A percentile compares a stretch with the other conserved stretches of the same genome.
These are phyloP conservation scores for Capsicum chinense DNA, from an alignment of 257 asterid genomes.

Conservation along the genomic window DNA sequence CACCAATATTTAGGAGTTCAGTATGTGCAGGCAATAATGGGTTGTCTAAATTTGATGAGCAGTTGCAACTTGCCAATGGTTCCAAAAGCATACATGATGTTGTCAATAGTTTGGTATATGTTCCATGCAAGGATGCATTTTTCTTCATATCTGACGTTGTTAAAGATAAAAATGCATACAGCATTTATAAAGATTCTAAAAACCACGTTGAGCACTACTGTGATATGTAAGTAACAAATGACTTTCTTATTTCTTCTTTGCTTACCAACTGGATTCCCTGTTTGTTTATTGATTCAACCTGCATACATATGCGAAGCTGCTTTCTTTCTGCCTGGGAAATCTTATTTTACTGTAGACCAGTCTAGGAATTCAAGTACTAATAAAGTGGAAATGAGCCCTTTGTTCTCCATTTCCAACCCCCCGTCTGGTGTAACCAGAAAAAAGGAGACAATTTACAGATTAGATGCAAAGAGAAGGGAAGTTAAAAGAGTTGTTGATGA, in stretches of 20 bases:
- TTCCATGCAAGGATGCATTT: slow-evolving; percentile 69
- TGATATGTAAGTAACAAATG: slow-evolving; percentile 57
- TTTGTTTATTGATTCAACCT: slow-evolving; percentile 15
- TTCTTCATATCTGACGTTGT: slow-evolving; percentile 77
- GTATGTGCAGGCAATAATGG: slow-evolving; percentile 39
- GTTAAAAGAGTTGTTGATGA: neutral
- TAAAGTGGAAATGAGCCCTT: slow-evolving; percentile 5
- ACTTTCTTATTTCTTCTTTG: slow-evolving; percentile 3
- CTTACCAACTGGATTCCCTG: slow-evolving; percentile 12
- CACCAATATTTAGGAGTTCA: slow-evolving; percentile 69
- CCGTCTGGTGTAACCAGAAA: neutral
- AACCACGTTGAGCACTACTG: slow-evolving; percentile 68
- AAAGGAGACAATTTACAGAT: slow-evolving; percentile 16
- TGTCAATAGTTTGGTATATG: slow-evolving; percentile 81
- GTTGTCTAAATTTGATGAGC: slow-evolving; percentile 41
- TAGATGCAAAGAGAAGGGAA: slow-evolving; percentile 17
- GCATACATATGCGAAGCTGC: neutral
- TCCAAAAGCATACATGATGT: slow-evolving; percentile 56
- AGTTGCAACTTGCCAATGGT: slow-evolving; percentile 81
- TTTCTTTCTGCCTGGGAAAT: neutral
- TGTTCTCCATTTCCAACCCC: neutral
- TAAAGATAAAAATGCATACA: slow-evolving; percentile 57
- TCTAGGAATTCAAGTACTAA: slow-evolving; percentile 20
- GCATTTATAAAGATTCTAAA: slow-evolving; percentile 53
- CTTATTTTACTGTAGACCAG: slow-evolving; percentile 13